Base-by-base conservation (phyloP, 2,329 filamentous ascomycete species). In the Aphanocladium album region DNA sequence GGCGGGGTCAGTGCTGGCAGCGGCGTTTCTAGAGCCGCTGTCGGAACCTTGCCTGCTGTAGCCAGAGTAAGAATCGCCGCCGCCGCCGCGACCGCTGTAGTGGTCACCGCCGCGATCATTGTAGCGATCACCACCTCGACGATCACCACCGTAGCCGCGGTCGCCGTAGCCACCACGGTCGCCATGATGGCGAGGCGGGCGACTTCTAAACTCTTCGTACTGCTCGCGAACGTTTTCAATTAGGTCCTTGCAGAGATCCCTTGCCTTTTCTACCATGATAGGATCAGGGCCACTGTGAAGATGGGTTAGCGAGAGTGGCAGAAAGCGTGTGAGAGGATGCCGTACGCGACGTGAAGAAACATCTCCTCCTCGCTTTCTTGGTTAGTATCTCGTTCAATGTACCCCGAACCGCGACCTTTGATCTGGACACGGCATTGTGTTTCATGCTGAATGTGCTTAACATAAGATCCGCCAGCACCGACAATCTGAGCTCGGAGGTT, bases 371-470 rank as follows among this genome's bases (percentile, higher is more conserved):
- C 93, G 66, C 91, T 96, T 76, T 99, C 95, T 46, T 81, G 84
- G 65, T 90, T 90, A n/a, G 92, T 96, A 35, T 89, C 86, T 51
- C 89, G 86, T 73, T 99, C 95, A 70, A 96, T 87, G 72, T 96
- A 99, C 16, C 95, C 95, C 57, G 93, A 98, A 43, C 93, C 93
- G 64, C 90, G 91, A 19, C 95, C 95, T 74, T 99, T 99, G 78
- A 99, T 99, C 74, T 99, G 95, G 27, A 99, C 95, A 67, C 93
- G 90, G 73, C 95, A 98, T 64, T 90, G 85, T 16, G 95, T 98
- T 75, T 96, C 92, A 71, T 93, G 88, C 76, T 98, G 95, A 66
- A 99, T 98, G 71, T 97, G 93, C 76, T 99, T 99, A 63, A 99
- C 95, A 71, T 98, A 97, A 47, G 91, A 89, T 62, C 95, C 95